Base-by-base conservation (phyloP, 495 filamentous ascomycete species). In the Hyaloscypha hepaticicola region DNA sequence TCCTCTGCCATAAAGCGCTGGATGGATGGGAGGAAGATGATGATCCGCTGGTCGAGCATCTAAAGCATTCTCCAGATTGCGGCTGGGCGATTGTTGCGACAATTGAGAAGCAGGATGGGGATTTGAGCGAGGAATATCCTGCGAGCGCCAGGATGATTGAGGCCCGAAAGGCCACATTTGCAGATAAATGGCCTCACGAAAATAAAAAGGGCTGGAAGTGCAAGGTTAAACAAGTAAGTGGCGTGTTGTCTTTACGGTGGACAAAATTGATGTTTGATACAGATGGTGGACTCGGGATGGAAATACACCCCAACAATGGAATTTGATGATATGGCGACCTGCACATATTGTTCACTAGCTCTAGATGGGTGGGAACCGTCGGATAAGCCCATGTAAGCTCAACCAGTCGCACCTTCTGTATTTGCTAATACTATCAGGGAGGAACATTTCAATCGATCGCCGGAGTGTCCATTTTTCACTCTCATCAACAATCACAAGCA, bases 231-330 rank as follows among this genome's bases (percentile, higher is more conserved):
- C 93, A 92, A 87, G 92, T 93, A 82, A 28, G 77, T 67, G 55
- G 38, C 31, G 24, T 7, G 25, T 28, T 27, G 28, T n/a, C 53
- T 33, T 57, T 9, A 33, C 28, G 28, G 31, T 28, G 38, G n/a
- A 6, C 26, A 27, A 19, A 48, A 61, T 76, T 77, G 66, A 78
- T 60, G 31, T 25, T 45, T 6, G 1, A 11, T 51, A 48, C 68
- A 97, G 93, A 90, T 97, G 83, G 89, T 90, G 48, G 89, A 92
- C 61, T 90, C 90, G 7, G 95, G 95, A 19, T 99, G 93, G 92
- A 91, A 90, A 72, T 97, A 93, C 75, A 92, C 91, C 34, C 95
- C 95, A 0, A 90, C 82, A 1, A 78, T 82, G 34, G 92, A 93
- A 34, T 88, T 85, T 28, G 84, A 91, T 60, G 95, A 99, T 75